A percentile compares a stretch with the other conserved stretches of the same genome.
These are phyloP conservation scores for Eucalyptus regnans DNA, from an alignment of 345 rosid genomes.

Conservation along the genomic window DNA sequence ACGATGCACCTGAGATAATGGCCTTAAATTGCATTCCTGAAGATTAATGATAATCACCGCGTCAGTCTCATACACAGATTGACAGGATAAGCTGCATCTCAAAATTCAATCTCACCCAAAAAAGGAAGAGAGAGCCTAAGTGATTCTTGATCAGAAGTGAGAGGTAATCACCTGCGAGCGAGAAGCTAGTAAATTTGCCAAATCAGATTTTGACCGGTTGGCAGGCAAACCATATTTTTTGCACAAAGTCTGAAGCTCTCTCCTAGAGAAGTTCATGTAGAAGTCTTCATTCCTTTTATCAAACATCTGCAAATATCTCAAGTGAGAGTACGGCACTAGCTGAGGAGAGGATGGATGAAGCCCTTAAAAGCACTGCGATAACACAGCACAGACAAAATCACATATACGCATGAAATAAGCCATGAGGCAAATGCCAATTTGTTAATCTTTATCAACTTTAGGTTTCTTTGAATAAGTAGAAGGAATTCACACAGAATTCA, in stretches of 20 bases:
- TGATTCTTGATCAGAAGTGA: background rate
- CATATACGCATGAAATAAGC: background rate
- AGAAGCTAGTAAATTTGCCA: constrained; percentile 48
- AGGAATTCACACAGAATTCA: background rate
- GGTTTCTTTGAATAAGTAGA: background rate
- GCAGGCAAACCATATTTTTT: constrained; percentile 64
- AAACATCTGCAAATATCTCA: constrained; percentile 18
- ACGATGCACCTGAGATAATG: background rate
- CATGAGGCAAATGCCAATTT: background rate
- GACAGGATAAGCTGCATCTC: background rate
- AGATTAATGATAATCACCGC: background rate
- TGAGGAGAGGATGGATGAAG: background rate
- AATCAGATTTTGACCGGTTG: constrained; percentile 46
- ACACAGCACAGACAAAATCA: background rate
- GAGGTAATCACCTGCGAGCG: constrained; percentile 25
- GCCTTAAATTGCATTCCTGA: background rate
- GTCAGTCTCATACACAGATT: background rate
- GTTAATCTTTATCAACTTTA: background rate
- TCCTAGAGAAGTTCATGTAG: constrained; percentile 38
- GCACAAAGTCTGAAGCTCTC: constrained; percentile 70
- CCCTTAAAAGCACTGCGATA: background rate
- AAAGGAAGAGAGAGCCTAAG: background rate
- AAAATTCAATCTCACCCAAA: background rate
- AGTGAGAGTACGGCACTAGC: background rate
- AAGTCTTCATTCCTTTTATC: constrained; percentile 29